Conservation (phyloP, 2,329 filamentous ascomycete species). For the Fusarium sp. region DNA sequence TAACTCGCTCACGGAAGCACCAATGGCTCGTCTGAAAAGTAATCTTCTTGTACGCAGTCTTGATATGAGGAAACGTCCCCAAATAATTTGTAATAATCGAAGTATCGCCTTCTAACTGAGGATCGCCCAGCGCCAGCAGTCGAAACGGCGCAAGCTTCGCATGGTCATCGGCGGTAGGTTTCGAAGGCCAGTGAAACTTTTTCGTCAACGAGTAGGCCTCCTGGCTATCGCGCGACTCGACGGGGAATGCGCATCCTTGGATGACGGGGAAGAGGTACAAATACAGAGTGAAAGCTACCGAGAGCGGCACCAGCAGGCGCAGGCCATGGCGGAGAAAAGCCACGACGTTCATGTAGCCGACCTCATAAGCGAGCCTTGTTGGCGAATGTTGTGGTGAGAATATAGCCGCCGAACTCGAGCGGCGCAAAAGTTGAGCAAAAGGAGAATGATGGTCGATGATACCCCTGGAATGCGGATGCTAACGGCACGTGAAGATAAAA, state of each 20-base stretch:
- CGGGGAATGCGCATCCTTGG: slow-evolving; percentile 82
- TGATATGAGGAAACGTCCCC: slow-evolving; percentile 65
- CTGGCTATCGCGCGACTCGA: slow-evolving; percentile 53
- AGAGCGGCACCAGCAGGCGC: slow-evolving; percentile 68
- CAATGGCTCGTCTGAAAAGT: slow-evolving; percentile 59
- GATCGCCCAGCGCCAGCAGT: slow-evolving; percentile 88
- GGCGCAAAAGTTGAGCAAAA: slow-evolving; percentile 24
- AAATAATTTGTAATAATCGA: slow-evolving; percentile 74
- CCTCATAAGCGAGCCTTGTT: slow-evolving; percentile 49
- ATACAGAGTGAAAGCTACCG: slow-evolving; percentile 77
- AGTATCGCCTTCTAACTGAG: slow-evolving; percentile 92
- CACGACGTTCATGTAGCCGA: slow-evolving; percentile 64
- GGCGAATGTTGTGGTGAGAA: neutral
- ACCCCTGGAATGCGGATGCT: slow-evolving; percentile 17
- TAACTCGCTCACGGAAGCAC: slow-evolving; percentile 63
- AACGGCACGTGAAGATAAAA: slow-evolving; percentile 33
- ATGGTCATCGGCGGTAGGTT: slow-evolving; percentile 35
- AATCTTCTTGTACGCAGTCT: slow-evolving; percentile 58
- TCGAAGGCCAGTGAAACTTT: slow-evolving; percentile 56
- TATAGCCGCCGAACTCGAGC: slow-evolving; percentile 14
- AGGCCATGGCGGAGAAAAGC: slow-evolving; percentile 67
- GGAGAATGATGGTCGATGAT: slow-evolving; percentile 14
- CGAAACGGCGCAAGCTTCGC: slow-evolving; percentile 76
- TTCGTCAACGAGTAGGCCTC: slow-evolving; percentile 53
- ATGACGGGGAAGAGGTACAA: slow-evolving; percentile 90